phyloP scores from a whole-genome alignment of 257 asterid genomes.

The Nicotiana sylvestris region DNA sequence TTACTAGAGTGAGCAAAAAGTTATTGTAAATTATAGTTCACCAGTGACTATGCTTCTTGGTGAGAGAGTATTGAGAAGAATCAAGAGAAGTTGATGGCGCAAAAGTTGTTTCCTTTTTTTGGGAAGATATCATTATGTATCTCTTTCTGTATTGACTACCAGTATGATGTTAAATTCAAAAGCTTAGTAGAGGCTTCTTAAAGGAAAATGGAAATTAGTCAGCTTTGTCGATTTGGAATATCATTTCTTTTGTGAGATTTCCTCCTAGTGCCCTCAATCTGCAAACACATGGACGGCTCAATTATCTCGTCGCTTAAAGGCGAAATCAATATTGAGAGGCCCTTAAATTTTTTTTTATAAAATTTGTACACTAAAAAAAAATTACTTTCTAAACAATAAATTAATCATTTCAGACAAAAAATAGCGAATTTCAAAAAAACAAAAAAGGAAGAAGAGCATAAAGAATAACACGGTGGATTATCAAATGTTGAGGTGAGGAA shows the following conservation, averaged over 20 bases:
- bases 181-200: neutral
- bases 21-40: slow-evolving; percentile 34
- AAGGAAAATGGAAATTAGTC: neutral
- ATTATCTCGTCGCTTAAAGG: no score
- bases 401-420: no score
- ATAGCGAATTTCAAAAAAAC: no score
- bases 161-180: neutral
- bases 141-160: neutral
- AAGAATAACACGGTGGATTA: no score
- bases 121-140: neutral
- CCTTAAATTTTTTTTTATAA: no score
- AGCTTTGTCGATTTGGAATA: neutral
- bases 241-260: neutral
- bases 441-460: no score
- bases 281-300: no score
- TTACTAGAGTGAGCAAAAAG: slow-evolving; percentile 31
- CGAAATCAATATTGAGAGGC: no score
- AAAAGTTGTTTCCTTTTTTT: neutral
- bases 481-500: no score
- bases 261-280: neutral
- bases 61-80: neutral
- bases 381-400: no score
- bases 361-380: no score
- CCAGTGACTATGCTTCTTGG: slow-evolving; percentile 19
- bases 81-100: neutral